Base-by-base conservation (phyloP, 208 protist species). In the Acanthamoeba royreba region DNA sequence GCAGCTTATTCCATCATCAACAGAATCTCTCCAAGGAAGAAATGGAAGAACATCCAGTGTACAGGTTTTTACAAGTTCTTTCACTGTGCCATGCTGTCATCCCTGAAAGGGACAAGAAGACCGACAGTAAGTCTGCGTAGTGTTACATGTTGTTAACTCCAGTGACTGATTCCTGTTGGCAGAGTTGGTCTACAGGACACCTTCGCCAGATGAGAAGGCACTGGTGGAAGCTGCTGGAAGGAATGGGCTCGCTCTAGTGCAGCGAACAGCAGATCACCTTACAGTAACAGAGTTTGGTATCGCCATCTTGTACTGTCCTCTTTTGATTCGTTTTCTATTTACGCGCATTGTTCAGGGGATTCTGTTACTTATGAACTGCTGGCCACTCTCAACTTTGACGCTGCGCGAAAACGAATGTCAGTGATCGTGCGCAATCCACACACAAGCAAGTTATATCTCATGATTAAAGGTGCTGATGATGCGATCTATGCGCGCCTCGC, bases 161-260 rank as follows among this genome's bases (percentile, higher is more conserved):
- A n/a, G n/a, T n/a, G n/a, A n/a, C n/a, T n/a, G 31, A 42, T 74
- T 33, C 28, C n/a, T 38, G 19, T 13, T 5, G 28, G 15, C 63
- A 79, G 69, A 79, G 69, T 13, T 79, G 43, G 92, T 97, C n/a
- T 99, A 99, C 94, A 97, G 99, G 69, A 98, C 98, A 49, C 96
- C 96, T 93, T 98, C 98, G 1, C 98, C 98, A 0, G 98, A 99
- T 92, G 98, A 99, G 94, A 97, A 98, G 25, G 98, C 98, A 52
- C 97, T 99, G 9, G 97, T 98, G 0, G 96, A 97, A 45, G 97
- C 97, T 8, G 98, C 98, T 2, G 95, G 95, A 1, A 88, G 93
- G 9, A 89, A 96, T 28, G 98, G 98, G 7, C 94, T 83, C 55
- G 83, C 89, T 19, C 86, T 92, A 28, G 15, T 79, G 9, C 69